Evolutionary conservation across 495 filamentous ascomycete species (phyloP), one percentile per base, ranked within the genome.

Genomic region (Trichoderma gamsii): DNA sequence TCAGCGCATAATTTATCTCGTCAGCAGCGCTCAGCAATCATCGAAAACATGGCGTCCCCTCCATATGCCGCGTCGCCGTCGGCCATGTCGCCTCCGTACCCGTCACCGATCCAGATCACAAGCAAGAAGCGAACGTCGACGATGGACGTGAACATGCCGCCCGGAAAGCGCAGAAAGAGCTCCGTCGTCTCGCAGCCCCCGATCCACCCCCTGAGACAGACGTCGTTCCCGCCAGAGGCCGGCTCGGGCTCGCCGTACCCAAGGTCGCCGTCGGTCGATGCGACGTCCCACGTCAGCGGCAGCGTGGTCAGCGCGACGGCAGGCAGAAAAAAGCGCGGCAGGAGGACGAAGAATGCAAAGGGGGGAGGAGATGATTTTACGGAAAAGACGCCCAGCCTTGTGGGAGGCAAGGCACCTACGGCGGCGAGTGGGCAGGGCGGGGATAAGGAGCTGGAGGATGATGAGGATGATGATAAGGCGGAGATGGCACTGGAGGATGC

Each of bases 171-270:
- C 51, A 87, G 89, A 67, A 90, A 90, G 72, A 79, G 85, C n/a
- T 86, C 85, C 13, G 77, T 81, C 63, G 78, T 83, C 68, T 87
- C 85, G 13, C 71, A 78, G 46, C 67, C 75, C n/a, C 80, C 78
- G 38, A 74, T 83, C 9, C 92, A 96, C 75, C 91, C 90, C 12
- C 88, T 97, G 23, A 90, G 93, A 38, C 92, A 96, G 73, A 95
- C 93, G 64, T 94, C 93, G 0, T 97, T 96, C 76, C 90, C 92
- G 0, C 90, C 56, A 13, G 63, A 65, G 25, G 63, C 63, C 5
- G 35, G 63, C 35, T 51, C 65, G 41, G 35, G 63, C 35, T 51
- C 65, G 41, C 41, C 80, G 84, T 64, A 82, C 84, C 70, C 76
- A 76, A 86, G 89, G 68, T 89, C 88, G 11, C 90, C 91, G 3